Evolutionary conservation across 805 yeast species (phyloP), one percentile per base, ranked within the genome.

Genomic region (Kazachstania bromeliacearum): DNA sequence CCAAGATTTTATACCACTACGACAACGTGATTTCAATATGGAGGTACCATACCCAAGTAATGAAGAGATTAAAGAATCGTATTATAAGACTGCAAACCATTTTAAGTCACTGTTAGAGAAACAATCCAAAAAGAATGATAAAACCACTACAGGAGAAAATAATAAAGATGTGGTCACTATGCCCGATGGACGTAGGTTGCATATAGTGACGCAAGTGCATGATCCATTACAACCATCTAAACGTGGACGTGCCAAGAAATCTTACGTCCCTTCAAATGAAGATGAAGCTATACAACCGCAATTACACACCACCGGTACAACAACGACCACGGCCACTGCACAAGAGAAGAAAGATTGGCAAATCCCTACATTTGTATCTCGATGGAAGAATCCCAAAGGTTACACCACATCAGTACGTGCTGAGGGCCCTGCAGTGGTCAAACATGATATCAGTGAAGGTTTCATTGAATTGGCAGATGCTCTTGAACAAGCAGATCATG

Each of bases 331-430:
- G 8, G 14, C 17, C 23, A 72, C 87, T 0, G 73, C 74, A 19
- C 84, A 79, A 45, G 94, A 87, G 36, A 82, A 77, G 44, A 75
- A 72, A 19, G 70, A 73, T 42, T 89, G 96, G 96, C 69, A 71
- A 33, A 85, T 92, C 21, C 97, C 97, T 0, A 78, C 95, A 0
- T 85, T 94, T 1, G 73, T 89, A 0, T 89, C 97, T 1, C 85
- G 85, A 56, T 92, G 97, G 96, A 88, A 87, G 57, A 92, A 92
- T 57, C 84, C 88, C 13, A 81, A 83, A 47, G 96, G 97, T 1
- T 85, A 77, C 53, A 77, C 95, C 1, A 78, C 88, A 31, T 76
- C 81, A 1, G 58, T 88, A 28, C 95, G 87, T 37, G 83, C 81
- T 50, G 66, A 96, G 40, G 64, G 84, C 37, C 68, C 75, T 2